Evolutionary conservation across 805 yeast genomes (phyloP), one percentile per base, ranked within the genome.

Genomic region (Scheffersomyces stipitis): DNA sequence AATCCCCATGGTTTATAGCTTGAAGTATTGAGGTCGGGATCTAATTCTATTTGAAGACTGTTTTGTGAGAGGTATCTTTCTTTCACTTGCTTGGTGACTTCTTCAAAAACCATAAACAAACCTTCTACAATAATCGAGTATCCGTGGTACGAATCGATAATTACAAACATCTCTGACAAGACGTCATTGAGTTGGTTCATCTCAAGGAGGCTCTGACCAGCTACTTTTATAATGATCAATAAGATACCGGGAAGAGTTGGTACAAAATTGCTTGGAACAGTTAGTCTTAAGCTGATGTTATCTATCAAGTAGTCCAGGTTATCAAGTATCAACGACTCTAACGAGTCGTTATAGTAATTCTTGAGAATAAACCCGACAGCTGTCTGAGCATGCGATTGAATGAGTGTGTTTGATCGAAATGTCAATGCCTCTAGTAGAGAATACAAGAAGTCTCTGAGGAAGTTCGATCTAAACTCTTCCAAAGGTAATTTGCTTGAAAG

Each of bases 221-320:
- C 81, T 17, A 89, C 68, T 45, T 73, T 77, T 18, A 87, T 70
- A 31, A 91, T 62, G 3, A 87, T 81, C 31, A 83, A 71, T 27
- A 91, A 63, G 3, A 90, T 80, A 0, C 81, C 79, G 1, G 86
- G 73, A 3, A 88, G 74, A 7, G 88, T 71, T 2, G 96, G 91
- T 1, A 88, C 76, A 4, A 91, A 73, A 17, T 61, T 55, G 37
- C 81, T 70, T 4, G 89, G 80, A 2, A 84, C 76, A 18, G 87
- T 78, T 36, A 93, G 64, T 43, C 75, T 76, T 18, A 80, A 59
- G 3, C 95, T 83, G n/a, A 89, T 65, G 0, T 88, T 64, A 54
- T 93, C 97, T 12, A 89, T 65, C 14, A 91, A 59, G 52, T 90
- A 90, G 49, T 91, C 96, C 38, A 80, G 72, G 54, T 89, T 91